Base-by-base conservation (phyloP, 352 stramenopile genomes). In the Globisporangium recalcitrans region DNA sequence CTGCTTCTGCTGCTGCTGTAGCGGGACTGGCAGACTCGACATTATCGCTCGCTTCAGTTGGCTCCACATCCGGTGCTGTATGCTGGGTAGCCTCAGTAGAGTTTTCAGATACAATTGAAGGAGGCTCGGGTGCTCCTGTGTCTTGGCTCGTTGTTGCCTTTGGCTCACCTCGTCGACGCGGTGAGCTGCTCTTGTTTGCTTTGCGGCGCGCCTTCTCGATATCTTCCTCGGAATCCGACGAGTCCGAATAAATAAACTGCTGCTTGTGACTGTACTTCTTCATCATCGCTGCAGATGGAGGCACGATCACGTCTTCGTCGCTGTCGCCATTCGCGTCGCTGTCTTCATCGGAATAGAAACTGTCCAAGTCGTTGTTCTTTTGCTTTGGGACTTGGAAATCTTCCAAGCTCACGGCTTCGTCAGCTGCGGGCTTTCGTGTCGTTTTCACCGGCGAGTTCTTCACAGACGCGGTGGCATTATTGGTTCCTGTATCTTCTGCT, bases 281-380 rank as follows among this genome's bases (percentile, higher is more conserved):
- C 27, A 72, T 51, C 34, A 57, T 63, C 46, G 46, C 68, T 52
- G 71, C 63, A 2, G 53, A 71, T 40, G 69, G 67, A 14, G 68
- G 64, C 14, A 91, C 71, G 14, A 93, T 77, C 36, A 87, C 80
- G 54, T 86, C 79, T 55, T 88, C 78, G 32, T 82, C 59, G 3
- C 68, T 69, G 0, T 65, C 69, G 14, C 52, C 60, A 24, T 82
- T 63, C 19, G 74, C 69, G 21, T 83, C 77, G 54, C 78, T 90
- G 49, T 90, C 82, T 42, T 89, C 73, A 36, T 91, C 80, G 3
- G 83, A 91, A 58, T 91, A 93, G 64, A 94, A 94, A 36, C 77
- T 68, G 57, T 93, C 82, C 24, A 94, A 60, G 27, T 94, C 82
- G 19, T 70, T 80, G 21, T 64, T 70, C 24, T 75, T 75, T 14